A percentile compares a stretch with the other conserved stretches of the same genome.
phyloP scores from a whole-genome alignment of 202 grass and related monocot species.

The Cymbopogon flexuosus region DNA sequence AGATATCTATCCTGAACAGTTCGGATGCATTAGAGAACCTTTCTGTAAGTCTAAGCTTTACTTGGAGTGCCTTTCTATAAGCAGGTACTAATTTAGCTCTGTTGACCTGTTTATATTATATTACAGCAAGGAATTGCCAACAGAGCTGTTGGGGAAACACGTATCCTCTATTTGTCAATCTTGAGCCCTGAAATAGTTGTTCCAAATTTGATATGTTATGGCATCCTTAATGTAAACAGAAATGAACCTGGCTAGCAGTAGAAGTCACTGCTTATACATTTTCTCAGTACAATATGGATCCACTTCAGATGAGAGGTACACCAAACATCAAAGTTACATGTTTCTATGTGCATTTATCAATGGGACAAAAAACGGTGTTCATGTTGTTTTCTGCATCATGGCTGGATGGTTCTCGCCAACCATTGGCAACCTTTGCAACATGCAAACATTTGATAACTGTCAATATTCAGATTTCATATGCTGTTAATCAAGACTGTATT shows the following conservation, averaged over 20 bases:
- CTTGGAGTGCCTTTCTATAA: constrained; percentile 19
- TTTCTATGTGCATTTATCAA: not conserved
- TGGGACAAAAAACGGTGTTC: too few relatives aligned
- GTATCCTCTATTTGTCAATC: constrained; percentile 46
- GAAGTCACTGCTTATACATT: constrained; percentile 90
- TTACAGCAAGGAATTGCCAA: constrained; percentile 84
- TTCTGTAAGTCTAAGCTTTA: constrained; percentile 52
- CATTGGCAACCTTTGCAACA: too few relatives aligned
- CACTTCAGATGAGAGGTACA: constrained; percentile 56
- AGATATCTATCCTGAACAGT: constrained; percentile 52
- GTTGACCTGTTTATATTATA: constrained; percentile 26
- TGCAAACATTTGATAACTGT: too few relatives aligned
- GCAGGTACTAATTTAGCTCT: constrained; percentile 30
- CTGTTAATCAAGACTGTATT: not conserved
- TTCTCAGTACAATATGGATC: constrained; percentile 64
- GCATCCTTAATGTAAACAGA: constrained; percentile 43
- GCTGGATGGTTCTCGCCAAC: too few relatives aligned
- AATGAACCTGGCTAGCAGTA: constrained; percentile 88
- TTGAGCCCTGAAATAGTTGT: constrained; percentile 24
- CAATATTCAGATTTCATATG: not conserved
- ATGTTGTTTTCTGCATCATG: too few relatives aligned
- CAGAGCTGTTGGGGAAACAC: constrained; percentile 89
- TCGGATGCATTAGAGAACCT: constrained; percentile 62
- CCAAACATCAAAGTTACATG: constrained; percentile 9
- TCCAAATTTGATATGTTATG: constrained; percentile 23